Evolutionary conservation across 805 yeast species (phyloP), one percentile per base, ranked within the genome.

Genomic region (Suhomyces kilbournensis): DNA sequence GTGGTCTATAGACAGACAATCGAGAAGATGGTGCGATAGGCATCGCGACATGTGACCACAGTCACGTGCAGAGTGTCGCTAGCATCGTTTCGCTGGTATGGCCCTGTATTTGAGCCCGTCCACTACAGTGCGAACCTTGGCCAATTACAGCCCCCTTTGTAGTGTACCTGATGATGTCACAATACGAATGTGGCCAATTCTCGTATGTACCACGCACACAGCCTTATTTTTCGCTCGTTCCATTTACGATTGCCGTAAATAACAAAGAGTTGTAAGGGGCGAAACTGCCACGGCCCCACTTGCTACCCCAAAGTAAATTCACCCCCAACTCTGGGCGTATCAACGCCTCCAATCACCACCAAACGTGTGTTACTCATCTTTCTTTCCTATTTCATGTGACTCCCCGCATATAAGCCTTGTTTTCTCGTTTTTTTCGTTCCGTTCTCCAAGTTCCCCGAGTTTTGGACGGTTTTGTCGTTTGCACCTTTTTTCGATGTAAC

Each of bases 211-310:
- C 15, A 19, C 20, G 26, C 26, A 22, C 48, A 46, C 48, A 46
- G 48, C 48, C 48, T 46, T 25, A 34, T 46, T 46, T 19, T 22
- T 20, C 10, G 42, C 12, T 17, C 26, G 26, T 20, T 42, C 45
- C 3, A 35, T 46, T 46, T 46, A 46, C 48, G 48, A 46, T 32
- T 46, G 32, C 48, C 43, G 42, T 34, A 46, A 46, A 45, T 23
- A 22, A 20, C 45, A 40, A 40, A 40, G 44, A 35, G 20, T 35
- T n/a, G 44, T 14, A 20, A 17, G 44, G 32, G 32, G 32, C 32
- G 32, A 12, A 26, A 28, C 5, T 12, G 32, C 32, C 28, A 3
- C 12, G 12, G 12, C 28, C 12, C 32, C 32, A 7, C 4, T 28
- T 28, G 32, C 32, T 28, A 28, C 32, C 32, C 32, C 32, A 28